Base-by-base conservation (phyloP, 495 filamentous ascomycete genomes). In the Penicillium fimorum region DNA sequence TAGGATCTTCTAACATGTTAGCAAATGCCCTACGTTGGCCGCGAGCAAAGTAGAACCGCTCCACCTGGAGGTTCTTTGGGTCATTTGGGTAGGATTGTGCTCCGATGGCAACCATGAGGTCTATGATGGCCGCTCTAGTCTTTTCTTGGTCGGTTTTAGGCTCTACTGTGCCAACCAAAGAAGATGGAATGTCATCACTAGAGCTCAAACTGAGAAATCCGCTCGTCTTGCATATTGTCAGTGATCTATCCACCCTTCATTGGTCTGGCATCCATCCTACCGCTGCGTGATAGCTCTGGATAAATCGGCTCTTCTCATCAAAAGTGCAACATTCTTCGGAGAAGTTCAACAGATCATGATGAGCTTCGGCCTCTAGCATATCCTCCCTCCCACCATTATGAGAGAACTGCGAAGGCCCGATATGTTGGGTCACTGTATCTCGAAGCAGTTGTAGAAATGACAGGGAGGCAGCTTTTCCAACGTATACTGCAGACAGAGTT, bases 101-200 rank as follows among this genome's bases (percentile, higher is more conserved):
- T 24, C 76, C 74, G 30, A 79, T 72, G 25, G 76, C 76, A 27
- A 76, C 60, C 55, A 74, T 72, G 9, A 79, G 64, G 52, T 75
- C 72, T 29, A 60, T 18, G 18, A 76, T 60, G 3, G 71, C 72
- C 2, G 59, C 55, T 18, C 59, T 65, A 35, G 61, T 69, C 24
- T 62, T 65, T 56, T 65, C 65, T 6, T 50, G 49, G 12, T 59
- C 60, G 12, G 63, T 58, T 25, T 58, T 56, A 0, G 62, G 47
- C 13, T 63, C 56, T 24, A 24, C 18, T 18, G 55, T 32, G 17
- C 58, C 53, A n/a, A 37, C n/a, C 17, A 60, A 20, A n/a, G 43
- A 30, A 6, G 15, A 20, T 27, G 55, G 6, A 53, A 42, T 24
- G 45, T 59, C 51, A 52, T 45, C 24, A 13, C 59, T 15, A 40